Base-by-base conservation (phyloP, 352 stramenopile genomes). In the Pythium grandisporangium region DNA sequence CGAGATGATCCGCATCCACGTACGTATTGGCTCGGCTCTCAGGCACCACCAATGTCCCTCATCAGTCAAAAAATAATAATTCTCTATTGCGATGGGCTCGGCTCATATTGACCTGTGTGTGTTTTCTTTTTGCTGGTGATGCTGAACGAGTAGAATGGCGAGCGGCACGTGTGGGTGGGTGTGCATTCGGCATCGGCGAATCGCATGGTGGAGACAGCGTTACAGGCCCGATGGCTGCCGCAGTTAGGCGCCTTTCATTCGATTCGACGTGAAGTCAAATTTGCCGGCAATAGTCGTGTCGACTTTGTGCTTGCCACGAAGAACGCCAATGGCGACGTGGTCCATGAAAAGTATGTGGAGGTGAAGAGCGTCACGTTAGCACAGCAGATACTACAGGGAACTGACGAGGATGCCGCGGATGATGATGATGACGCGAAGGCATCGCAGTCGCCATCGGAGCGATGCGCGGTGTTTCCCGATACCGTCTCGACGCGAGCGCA, bases 341-440 rank as follows among this genome's bases (percentile, higher is more conserved):
- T 42, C 14, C 66, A 72, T 26, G 58, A 81, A 23, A 84, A 80
- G 52, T 92, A 88, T 46, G 66, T 89, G 19, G 79, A 92, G 56
- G 79, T 92, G 23, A 92, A 92, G 55, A 89, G 76, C 55, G 79
- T 87, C 30, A 92, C 75, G 36, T 58, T 92, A 7, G 64, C 67
- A 23, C 17, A 62, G 27, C n/a, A n/a, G n/a, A n/a, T n/a, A n/a
- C 37, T 46, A 13, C 34, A 41, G 23, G 42, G 22, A 13, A 24
- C 30, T 6, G 56, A 55, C 11, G 17, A 29, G 30, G 16, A 16
- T 6, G n/a, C n/a, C n/a, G n/a, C n/a, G n/a, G n/a, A n/a, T n/a
- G n/a, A n/a, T n/a, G n/a, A n/a, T n/a, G n/a, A n/a, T n/a, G n/a
- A n/a, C n/a, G n/a, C n/a, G n/a, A n/a, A n/a, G n/a, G n/a, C n/a